Percentiles rank a stretch among this genome's conserved stretches.
These are phyloP conservation scores for Pueraria montana DNA, from an alignment of 306 rosid genomes.

Conservation along the genomic window DNA sequence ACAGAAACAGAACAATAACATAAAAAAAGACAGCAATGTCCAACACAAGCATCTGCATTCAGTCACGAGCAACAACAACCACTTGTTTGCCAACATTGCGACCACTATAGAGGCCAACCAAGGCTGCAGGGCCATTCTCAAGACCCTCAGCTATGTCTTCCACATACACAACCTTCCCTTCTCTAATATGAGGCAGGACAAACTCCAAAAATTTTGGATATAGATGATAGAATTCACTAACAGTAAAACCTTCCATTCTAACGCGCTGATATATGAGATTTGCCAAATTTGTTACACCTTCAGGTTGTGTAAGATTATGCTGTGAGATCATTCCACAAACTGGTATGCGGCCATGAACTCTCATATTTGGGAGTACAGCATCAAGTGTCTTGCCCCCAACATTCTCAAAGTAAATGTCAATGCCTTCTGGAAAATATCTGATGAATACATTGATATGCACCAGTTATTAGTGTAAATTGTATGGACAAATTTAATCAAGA, in stretches of 20 bases:
- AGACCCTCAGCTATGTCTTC: constrained; percentile 37
- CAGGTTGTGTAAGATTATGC: constrained; percentile 24
- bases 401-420: constrained; percentile 49
- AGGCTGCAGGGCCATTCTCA: constrained; percentile 40
- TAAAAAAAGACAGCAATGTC: neutral
- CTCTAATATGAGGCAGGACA: constrained; percentile 6
- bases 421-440: constrained; percentile 40
- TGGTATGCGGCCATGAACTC: constrained; percentile 38
- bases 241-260: neutral
- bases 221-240: neutral
- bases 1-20: neutral
- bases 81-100: constrained; percentile 42
- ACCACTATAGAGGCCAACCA: constrained; percentile 39
- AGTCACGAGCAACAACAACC: constrained; percentile 36
- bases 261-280: neutral
- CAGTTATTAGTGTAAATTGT: neutral
- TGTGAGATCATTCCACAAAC: constrained; percentile 57
- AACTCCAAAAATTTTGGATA: neutral
- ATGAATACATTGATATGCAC: constrained; percentile 1
- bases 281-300: neutral
- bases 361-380: constrained; percentile 49
- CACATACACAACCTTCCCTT: constrained; percentile 34
- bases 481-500: neutral
- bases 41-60: neutral
- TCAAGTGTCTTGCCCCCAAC: constrained; percentile 55